Evolutionary conservation across 208 protist genomes (phyloP).

Genomic region (Plasmodiophora brassicae): DNA sequence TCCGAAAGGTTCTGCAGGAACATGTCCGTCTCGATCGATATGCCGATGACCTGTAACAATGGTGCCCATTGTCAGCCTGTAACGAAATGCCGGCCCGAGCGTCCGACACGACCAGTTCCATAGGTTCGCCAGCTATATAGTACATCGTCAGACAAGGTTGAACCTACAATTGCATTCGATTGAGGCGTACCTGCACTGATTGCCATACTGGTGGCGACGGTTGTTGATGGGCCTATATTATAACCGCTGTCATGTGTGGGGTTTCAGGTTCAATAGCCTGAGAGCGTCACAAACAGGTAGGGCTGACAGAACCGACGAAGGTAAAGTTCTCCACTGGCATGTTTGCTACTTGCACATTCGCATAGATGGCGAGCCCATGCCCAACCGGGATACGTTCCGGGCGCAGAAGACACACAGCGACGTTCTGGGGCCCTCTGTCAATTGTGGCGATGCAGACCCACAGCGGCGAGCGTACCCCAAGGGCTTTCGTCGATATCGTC

Average conservation of each 20-base stretch:
- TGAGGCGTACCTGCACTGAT: background rate
- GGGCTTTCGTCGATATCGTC: background rate
- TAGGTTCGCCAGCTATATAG: background rate
- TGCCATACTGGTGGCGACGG: background rate
- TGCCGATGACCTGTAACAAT: too few species aligned
- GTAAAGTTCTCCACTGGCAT: background rate
- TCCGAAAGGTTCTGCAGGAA: background rate
- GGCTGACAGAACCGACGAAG: background rate
- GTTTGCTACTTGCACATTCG: background rate
- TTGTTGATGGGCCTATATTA: background rate
- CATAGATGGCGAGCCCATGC: background rate
- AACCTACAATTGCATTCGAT: too few species aligned
- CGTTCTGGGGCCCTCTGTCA: background rate
- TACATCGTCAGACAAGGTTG: too few species aligned
- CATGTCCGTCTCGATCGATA: constrained; percentile 15
- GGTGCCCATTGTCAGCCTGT: too few species aligned
- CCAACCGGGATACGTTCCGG: background rate
- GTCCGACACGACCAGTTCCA: too few species aligned
- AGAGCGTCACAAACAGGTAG: too few species aligned
- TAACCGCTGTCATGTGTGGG: too few species aligned
- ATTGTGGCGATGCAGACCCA: background rate
- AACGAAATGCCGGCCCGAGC: too few species aligned
- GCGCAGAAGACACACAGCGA: background rate
- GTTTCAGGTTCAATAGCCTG: too few species aligned
- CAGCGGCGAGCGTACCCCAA: background rate